Evolutionary conservation across 2,329 filamentous ascomycete genomes (phyloP), one percentile per base, ranked within the genome.

Genomic region (Sporothrix dimorphospora): DNA sequence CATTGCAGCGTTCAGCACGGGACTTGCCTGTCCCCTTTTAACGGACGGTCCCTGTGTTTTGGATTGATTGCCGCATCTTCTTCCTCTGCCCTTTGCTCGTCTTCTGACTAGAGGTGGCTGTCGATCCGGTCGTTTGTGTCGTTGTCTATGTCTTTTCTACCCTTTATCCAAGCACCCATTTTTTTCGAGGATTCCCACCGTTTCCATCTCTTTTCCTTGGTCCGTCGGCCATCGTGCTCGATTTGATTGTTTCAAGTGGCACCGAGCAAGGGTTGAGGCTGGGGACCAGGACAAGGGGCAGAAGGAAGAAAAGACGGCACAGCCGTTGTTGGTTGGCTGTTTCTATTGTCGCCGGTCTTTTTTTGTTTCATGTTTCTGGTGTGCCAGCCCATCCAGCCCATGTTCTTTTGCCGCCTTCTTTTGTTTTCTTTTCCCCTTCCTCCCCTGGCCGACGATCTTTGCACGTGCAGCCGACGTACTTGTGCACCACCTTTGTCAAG

Each of bases 281-380:
- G 42, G 42, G 30, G 63, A 49, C 40, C 34, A 34, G 63, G 63
- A 24, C 14, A 34, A 34, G 27, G 27, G 34, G 55, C 4, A 38
- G 16, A 45, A 12, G 11, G 24, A n/a, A n/a, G n/a, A n/a, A n/a
- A n/a, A n/a, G n/a, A 21, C 63, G 61, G 63, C 63, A 66, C 63
- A 34, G 6, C 21, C 61, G 61, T 40, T 47, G 61, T 21, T n/a
- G 30, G 30, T 65, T 21, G 42, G 16, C 24, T 45, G 21, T 19
- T 24, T 66, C 47, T 19, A 19, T 49, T 9, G 61, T 24, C 40
- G 40, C 40, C 24, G 65, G 45, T 38, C 16, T 12, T 30, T 45
- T 11, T 66, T 47, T 51, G 65, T 67, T 67, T 67, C 65, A 67
- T 51, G 45, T 67, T 67, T 67, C 51, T 12, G 24, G 59, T 45